Conservation (phyloP, 805 yeast species). For the Barnettozyma sp. region DNA sequence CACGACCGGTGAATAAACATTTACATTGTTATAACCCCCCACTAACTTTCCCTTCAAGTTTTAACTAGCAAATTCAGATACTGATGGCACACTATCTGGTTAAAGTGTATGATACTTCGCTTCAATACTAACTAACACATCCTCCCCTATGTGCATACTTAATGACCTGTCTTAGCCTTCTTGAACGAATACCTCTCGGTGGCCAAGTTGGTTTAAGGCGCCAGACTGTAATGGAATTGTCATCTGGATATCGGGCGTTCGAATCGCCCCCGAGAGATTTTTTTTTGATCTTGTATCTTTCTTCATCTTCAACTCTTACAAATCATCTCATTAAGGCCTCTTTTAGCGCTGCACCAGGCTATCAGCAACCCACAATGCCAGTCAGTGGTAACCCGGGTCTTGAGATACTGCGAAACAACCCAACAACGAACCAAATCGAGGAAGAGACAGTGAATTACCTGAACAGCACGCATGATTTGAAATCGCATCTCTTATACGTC, state of each 20-base stretch:
- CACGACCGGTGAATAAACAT: too few species aligned
- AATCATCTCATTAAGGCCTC: not conserved
- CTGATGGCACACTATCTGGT: too few species aligned
- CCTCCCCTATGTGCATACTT: not conserved
- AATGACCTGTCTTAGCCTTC: not conserved
- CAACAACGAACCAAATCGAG: constrained; percentile 13
- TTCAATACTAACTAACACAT: not conserved
- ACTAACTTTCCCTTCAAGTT: too few species aligned
- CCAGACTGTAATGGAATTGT: constrained; percentile 18
- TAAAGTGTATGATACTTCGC: too few species aligned
- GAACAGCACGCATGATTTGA: constrained; percentile 7
- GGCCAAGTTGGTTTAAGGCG: constrained; percentile 22
- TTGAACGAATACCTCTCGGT: constrained; percentile 12
- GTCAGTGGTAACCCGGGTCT: constrained; percentile 2
- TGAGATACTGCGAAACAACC: constrained; percentile 9
- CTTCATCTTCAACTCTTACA: not conserved
- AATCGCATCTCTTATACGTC: constrained; percentile 12
- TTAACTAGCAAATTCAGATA: too few species aligned
- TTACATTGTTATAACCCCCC: too few species aligned
- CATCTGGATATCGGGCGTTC: constrained; percentile 21
- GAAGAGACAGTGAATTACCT: constrained; percentile 10
- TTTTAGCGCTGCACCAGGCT: too few species aligned
- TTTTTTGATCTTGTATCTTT: constrained; percentile 2
- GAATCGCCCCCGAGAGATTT: constrained; percentile 21
- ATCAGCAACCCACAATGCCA: not conserved